Evolutionary conservation across 1,284 basidiomycete genomes (phyloP), one percentile per base, ranked within the genome.

Genomic region (Naganishia liquefaciens): DNA sequence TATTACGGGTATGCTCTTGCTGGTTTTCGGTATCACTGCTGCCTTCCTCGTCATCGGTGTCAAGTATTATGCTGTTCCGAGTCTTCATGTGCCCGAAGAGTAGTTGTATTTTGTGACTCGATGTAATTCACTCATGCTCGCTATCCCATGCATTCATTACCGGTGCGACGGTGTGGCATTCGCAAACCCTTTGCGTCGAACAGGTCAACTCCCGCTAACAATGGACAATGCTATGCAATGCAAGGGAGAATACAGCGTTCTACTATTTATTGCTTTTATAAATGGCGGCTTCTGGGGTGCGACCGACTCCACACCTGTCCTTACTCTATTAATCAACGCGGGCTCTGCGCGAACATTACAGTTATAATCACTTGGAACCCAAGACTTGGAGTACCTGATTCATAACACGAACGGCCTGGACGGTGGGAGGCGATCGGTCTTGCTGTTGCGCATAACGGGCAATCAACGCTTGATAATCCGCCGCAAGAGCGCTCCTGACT

Each of bases 361-460:
- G n/a, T n/a, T n/a, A n/a, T n/a, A n/a, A n/a, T n/a, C n/a, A n/a
- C 44, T 60, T 49, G 9, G 57, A 50, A 23, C 46, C 57, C 53
- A 65, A 43, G 28, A 60, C 47, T 17, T 52, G 46, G 7, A 65
- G 25, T 11, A 65, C 51, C 51, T 65, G 53, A 17, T 50, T 51
- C 64, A 65, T 65, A 49, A 60, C 40, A 39, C 57, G 64, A 10
- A 55, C 55, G n/a, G 64, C 64, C 5, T 58, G 51, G 2, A 52
- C 46, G 17, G 53, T 65, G 4, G 64, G 49, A 4, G 64, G 51
- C 17, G 64, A 46, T 17, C 55, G 43, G 25, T 65, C 64, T n/a
- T 58, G 27, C 15, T 37, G 47, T 23, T 58, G 39, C 17, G 49
- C 51, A 37, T 60, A 65, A 30, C 51, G 64, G 39, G 58, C 64